Conservation (phyloP, 2,329 filamentous ascomycete genomes). For the Shiraia bambusicola region DNA sequence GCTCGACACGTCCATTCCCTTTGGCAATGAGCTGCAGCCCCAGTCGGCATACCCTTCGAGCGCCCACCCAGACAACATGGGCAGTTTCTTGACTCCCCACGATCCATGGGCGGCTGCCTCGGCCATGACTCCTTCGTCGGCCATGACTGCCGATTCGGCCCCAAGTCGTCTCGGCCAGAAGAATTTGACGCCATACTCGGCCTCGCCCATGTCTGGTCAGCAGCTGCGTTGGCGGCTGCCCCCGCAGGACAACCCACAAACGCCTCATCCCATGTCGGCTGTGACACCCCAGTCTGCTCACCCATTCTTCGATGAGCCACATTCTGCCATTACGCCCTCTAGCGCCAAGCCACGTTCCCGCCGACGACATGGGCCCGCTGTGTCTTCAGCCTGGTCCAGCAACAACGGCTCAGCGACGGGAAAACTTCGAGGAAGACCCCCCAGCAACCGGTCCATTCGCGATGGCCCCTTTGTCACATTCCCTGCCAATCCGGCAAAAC, state of each 20-base stretch:
- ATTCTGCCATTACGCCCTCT: constrained; percentile 71
- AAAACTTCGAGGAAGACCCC: constrained; percentile 77
- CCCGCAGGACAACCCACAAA: constrained; percentile 62
- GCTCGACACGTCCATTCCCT: constrained; percentile 55
- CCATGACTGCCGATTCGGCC: constrained; percentile 38
- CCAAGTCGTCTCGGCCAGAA: constrained; percentile 37
- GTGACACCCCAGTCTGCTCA: constrained; percentile 64
- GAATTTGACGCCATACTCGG: constrained; percentile 46
- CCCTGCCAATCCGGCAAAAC: constrained; percentile 59
- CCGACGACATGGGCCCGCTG: constrained; percentile 76
- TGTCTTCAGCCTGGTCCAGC: constrained; percentile 86
- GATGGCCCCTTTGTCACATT: constrained; percentile 71
- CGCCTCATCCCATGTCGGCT: constrained; percentile 76
- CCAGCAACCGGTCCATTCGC: constrained; percentile 66
- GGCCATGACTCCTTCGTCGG: constrained; percentile 42
- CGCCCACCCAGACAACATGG: constrained; percentile 58
- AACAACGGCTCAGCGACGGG: constrained; percentile 62
- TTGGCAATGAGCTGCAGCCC: constrained; percentile 40
- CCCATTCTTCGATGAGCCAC: constrained; percentile 61
- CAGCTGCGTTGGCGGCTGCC: constrained; percentile 54
- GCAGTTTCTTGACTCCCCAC: constrained; percentile 43
- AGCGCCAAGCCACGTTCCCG: constrained; percentile 52
- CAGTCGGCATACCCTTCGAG: constrained; percentile 56
- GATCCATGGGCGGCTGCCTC: constrained; percentile 52
- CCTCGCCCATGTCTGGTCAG: constrained; percentile 45